phyloP scores from a whole-genome alignment of 345 rosid genomes.

The Lepidium didymum region DNA sequence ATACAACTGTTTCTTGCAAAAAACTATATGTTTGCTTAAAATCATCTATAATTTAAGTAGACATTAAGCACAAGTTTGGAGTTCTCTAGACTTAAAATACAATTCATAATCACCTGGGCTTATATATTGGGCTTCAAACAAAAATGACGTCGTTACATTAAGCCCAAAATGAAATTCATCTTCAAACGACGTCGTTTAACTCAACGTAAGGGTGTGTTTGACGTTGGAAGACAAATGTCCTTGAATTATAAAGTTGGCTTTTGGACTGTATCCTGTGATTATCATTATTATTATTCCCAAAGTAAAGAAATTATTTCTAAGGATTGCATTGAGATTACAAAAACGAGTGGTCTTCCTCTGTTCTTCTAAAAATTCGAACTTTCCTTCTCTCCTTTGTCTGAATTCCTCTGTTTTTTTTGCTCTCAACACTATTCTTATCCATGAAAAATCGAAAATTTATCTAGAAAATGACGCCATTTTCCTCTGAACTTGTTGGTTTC shows the following conservation, averaged over 20 bases:
- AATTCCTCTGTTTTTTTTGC: background rate
- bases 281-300: background rate
- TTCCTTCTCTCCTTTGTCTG: conserved; percentile 5
- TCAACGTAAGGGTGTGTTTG: background rate
- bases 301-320: background rate
- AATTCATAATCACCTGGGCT: background rate
- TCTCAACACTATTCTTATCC: background rate
- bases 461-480: conserved; percentile 19
- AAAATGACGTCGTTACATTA: no score
- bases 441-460: background rate
- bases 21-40: background rate
- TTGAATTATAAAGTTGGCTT: background rate
- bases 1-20: no score
- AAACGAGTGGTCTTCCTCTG: conserved; percentile 25
- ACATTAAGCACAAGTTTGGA: background rate
- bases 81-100: background rate
- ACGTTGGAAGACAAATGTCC: background rate
- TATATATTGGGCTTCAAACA: no score
- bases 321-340: conserved; percentile 12
- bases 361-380: background rate
- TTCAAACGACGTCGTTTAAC: background rate
- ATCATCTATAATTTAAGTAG: background rate
- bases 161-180: background rate
- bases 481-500: conserved; percentile 27
- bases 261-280: background rate